Conservation (phyloP, 148 eudicot species). For the Rhododendron ferrugineum region DNA sequence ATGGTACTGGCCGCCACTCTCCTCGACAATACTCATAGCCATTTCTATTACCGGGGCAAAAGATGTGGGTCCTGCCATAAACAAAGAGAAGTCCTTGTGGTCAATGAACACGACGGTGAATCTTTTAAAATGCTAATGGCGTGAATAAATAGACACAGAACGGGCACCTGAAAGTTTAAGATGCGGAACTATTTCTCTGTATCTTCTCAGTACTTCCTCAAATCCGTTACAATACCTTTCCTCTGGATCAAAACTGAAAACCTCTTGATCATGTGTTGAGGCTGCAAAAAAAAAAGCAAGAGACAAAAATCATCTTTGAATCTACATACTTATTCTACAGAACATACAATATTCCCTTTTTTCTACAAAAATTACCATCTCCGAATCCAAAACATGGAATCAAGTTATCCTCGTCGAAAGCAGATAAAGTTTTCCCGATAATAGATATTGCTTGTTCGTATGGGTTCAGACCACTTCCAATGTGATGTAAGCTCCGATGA, state of each 20-base stretch:
- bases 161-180: constrained; percentile 63
- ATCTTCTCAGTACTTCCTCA: constrained; percentile 61
- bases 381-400: constrained; percentile 90
- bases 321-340: not conserved
- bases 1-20: constrained; percentile 84
- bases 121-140: not conserved
- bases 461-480: constrained; percentile 48
- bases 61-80: constrained; percentile 68
- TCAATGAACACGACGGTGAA: not conserved
- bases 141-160: not conserved
- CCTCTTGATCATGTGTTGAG: constrained; percentile 69
- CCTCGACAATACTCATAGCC: constrained; percentile 79
- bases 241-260: constrained; percentile 61
- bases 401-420: constrained; percentile 78
- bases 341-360: not conserved
- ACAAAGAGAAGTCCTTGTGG: not conserved
- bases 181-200: constrained; percentile 64
- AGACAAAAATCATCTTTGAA: not conserved
- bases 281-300: constrained; percentile 31
- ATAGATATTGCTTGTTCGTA: constrained; percentile 88
- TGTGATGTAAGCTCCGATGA: constrained; percentile 58
- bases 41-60: constrained; percentile 78
- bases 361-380: constrained; percentile 51
- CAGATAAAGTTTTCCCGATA: constrained; percentile 67
- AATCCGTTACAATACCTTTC: constrained; percentile 62